Base-by-base conservation (phyloP, 2,329 filamentous ascomycete species). In the Ilyonectria sp. region DNA sequence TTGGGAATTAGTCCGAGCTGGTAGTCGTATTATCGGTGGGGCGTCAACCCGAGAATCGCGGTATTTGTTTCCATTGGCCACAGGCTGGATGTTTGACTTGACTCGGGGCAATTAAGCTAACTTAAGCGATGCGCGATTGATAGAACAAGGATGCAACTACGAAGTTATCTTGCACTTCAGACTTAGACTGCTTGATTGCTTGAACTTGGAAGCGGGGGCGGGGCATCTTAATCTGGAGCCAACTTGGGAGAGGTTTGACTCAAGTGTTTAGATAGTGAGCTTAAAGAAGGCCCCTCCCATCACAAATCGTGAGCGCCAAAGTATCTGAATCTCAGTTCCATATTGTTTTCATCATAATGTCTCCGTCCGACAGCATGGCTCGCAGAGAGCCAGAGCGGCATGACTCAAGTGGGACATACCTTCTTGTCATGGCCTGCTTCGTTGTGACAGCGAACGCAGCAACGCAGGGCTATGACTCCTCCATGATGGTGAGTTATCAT, bases 351-450 rank as follows among this genome's bases (percentile, higher is more conserved):
- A 31, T 44, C 8, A 26, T 2, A 2, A 31, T 46, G 23, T 15
- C 35, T 43, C 11, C 37, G 6, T 10, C 26, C 6, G 13, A 40
- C 13, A 26, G 23, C n/a, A 49, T 59, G 44, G 44, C 43, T 26
- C 43, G 9, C 4, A 17, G 15, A 3, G 19, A 29, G 21, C 31
- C 31, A 40, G 33, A 31, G 31, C 35, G 47, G 3, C 31, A 9
- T n/a, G 33, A 52, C 15, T 31, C n/a, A 7, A 7, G 35, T 53
- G 43, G 46, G 23, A 58, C 23, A 1, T 52, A 64, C 59, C 61
- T 58, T 4, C 53, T 63, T n/a, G 35, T 19, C 23, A 64, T 58
- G 54, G 26, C 44, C n/a, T 53, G 54, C 43, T 64, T 53, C 17
- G 46, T 53, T 13, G 46, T 53, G 11, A 46, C 61, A 11, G 54